Conservation (phyloP, 345 rosid genomes). For the Citrus unshiu region DNA sequence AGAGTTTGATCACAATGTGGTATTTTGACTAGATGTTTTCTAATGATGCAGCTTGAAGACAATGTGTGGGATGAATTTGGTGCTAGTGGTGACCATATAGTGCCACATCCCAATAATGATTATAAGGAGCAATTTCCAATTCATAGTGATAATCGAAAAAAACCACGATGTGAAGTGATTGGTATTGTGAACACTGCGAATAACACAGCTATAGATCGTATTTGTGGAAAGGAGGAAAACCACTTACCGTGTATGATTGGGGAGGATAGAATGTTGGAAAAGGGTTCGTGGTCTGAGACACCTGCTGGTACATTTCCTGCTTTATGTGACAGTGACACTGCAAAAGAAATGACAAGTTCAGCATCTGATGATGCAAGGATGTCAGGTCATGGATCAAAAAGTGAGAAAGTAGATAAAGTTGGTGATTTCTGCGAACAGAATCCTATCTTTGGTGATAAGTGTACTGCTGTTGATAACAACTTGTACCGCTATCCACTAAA, state of each 20-base stretch:
- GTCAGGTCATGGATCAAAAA: slow-evolving; percentile 39
- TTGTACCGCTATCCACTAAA: slow-evolving; percentile 46
- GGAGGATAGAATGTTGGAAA: slow-evolving; percentile 53
- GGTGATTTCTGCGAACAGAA: slow-evolving; percentile 39
- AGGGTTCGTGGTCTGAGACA: slow-evolving; percentile 46
- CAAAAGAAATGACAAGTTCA: slow-evolving; percentile 37
- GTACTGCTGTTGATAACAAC: slow-evolving; percentile 31
- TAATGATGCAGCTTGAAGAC: slow-evolving; percentile 50
- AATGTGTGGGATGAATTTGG: slow-evolving; percentile 50
- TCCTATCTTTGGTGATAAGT: slow-evolving; percentile 39
- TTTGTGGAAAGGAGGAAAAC: slow-evolving; percentile 31
- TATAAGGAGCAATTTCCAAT: slow-evolving; percentile 32
- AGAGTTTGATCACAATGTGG: neutral
- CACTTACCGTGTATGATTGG: slow-evolving; percentile 19
- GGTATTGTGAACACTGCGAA: slow-evolving; percentile 31
- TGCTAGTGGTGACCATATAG: slow-evolving; percentile 67
- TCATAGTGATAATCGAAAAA: slow-evolving; percentile 36
- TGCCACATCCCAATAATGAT: slow-evolving; percentile 47
- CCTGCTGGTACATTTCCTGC: slow-evolving; percentile 36
- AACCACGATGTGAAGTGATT: slow-evolving; percentile 42
- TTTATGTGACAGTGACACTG: slow-evolving; percentile 34
- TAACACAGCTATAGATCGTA: slow-evolving; percentile 26
- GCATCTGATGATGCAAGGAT: slow-evolving; percentile 38
- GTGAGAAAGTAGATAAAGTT: slow-evolving; percentile 24
- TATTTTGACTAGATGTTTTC: slow-evolving; percentile 1